These are phyloP conservation scores for Porphyrellus cyaneotinctus DNA, from an alignment of 768 basidiomycete species.

Conservation along the genomic window DNA sequence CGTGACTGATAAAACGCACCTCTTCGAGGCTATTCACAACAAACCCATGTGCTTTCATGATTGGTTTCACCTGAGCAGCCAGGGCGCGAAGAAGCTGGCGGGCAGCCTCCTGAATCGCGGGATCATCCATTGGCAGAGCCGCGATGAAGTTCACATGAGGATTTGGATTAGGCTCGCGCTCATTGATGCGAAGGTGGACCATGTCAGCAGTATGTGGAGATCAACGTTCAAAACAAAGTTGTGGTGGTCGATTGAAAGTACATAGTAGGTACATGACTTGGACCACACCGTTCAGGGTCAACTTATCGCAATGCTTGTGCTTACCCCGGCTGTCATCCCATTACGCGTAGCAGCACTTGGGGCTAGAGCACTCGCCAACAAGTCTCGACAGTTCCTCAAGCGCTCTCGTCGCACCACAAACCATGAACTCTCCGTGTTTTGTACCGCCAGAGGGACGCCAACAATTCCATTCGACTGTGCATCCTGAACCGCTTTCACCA, in stretches of 20 bases:
- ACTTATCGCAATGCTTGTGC: constrained; percentile 19
- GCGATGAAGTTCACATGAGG: constrained; percentile 74
- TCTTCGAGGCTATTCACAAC: constrained; percentile 77
- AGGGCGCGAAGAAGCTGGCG: constrained; percentile 70
- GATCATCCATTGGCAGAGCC: constrained; percentile 42
- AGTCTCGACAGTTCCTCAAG: constrained; percentile 50
- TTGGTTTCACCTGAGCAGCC: constrained; percentile 76
- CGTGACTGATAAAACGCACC: constrained; percentile 37
- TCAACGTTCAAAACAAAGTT: neutral
- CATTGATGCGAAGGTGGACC: constrained; percentile 75
- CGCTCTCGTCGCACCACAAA: constrained; percentile 75
- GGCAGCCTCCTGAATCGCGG: constrained; percentile 55
- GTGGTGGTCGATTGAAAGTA: neutral
- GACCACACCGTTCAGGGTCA: neutral
- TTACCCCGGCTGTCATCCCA: constrained; percentile 19
- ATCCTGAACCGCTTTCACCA: constrained; percentile 56
- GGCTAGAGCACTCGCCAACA: constrained; percentile 50
- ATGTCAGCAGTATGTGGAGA: constrained; percentile 24
- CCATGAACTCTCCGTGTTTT: constrained; percentile 74
- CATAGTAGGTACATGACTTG: neutral
- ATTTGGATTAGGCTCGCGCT: constrained; percentile 68
- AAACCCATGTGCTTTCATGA: constrained; percentile 81
- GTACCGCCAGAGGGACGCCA: constrained; percentile 65
- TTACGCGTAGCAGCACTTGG: constrained; percentile 17
- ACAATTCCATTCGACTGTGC: constrained; percentile 57